Percentiles rank a stretch among this genome's conserved stretches.
Evolutionary conservation across 176 grass and related monocot species (phyloP).

Genomic region (Phoenix roebelenii): DNA sequence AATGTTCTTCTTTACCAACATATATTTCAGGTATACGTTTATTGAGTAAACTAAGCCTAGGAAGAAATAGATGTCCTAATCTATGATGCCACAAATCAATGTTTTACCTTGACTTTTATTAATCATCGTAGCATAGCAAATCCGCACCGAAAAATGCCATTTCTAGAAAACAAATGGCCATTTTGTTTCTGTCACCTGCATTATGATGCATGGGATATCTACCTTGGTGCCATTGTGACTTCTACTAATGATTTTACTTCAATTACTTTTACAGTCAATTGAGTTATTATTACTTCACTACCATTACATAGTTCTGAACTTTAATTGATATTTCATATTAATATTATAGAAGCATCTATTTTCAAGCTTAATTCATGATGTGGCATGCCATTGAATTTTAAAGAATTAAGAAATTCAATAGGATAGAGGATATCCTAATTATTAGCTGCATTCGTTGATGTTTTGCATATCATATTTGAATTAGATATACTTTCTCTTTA

Average conservation of each 20-base stretch:
- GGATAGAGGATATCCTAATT: not conserved
- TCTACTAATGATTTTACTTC: too few relatives aligned
- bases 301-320: too few relatives aligned
- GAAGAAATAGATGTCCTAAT: too few relatives aligned
- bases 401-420: not conserved
- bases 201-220: too few relatives aligned
- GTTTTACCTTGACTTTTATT: not conserved
- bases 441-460: not conserved
- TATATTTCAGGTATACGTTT: too few relatives aligned
- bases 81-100: not conserved
- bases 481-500: not conserved
- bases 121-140: too few relatives aligned
- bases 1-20: too few relatives aligned
- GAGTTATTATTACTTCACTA: too few relatives aligned
- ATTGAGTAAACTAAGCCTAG: too few relatives aligned
- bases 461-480: not conserved
- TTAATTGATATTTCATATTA: not conserved
- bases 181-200: too few relatives aligned
- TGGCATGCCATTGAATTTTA: not conserved
- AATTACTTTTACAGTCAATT: too few relatives aligned
- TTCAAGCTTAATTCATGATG: not conserved
- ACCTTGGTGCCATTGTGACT: too few relatives aligned
- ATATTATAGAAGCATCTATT: not conserved
- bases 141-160: not conserved
- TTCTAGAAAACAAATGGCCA: not conserved